Conservation (phyloP, 176 grass and related monocot species). For the Luzula sylvatica region DNA sequence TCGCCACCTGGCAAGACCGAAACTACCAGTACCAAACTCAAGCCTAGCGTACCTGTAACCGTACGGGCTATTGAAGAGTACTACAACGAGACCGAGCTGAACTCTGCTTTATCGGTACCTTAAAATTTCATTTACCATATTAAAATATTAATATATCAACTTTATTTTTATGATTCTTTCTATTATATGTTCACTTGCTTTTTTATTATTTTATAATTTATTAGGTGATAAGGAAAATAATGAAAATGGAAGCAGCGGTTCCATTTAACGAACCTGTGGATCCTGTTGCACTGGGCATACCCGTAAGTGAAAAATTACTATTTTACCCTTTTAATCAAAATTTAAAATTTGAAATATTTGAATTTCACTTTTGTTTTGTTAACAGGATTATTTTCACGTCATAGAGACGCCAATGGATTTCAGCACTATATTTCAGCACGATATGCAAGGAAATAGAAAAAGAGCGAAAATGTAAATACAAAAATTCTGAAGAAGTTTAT, state of each 20-base stretch:
- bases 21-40: neutral
- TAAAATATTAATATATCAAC: no score
- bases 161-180: neutral
- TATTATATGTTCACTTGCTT: neutral
- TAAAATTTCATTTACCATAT: neutral
- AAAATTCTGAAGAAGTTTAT: slow-evolving; percentile 86
- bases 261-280: slow-evolving; percentile 86
- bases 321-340: neutral
- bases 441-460: slow-evolving; percentile 71
- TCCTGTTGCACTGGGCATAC: slow-evolving; percentile 79
- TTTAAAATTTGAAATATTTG: neutral
- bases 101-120: slow-evolving; percentile 13
- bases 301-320: slow-evolving; percentile 48
- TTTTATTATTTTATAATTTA: slow-evolving; percentile 3
- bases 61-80: neutral
- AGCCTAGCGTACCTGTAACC: neutral
- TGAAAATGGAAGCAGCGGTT: slow-evolving; percentile 85
- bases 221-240: slow-evolving; percentile 93
- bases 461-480: slow-evolving; percentile 74
- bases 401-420: slow-evolving; percentile 99
- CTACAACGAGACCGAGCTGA: slow-evolving; percentile 9
- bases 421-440: no score
- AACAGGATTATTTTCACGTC: slow-evolving; percentile 91
- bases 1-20: slow-evolving; percentile 7
- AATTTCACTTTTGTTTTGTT: neutral